Evolutionary conservation across 1,284 basidiomycete species (phyloP).

Genomic region (Microbotryum silenes-acaulis): DNA sequence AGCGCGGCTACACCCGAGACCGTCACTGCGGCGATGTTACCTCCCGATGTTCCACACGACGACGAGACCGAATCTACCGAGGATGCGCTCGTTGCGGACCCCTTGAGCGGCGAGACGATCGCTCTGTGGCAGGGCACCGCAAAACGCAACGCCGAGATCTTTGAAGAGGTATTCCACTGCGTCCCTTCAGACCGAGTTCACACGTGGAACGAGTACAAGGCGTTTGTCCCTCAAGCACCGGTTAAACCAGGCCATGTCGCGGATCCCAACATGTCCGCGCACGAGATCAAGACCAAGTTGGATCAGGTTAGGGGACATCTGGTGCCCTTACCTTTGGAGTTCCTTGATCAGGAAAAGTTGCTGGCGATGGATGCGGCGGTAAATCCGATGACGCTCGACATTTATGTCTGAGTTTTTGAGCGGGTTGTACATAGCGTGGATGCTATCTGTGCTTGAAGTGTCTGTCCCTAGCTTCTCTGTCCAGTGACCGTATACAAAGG

Average conservation of each 20-base stretch:
- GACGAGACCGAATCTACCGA: conserved; percentile 42
- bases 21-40: conserved; percentile 62
- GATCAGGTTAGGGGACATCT: conserved; percentile 52
- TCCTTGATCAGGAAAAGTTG: conserved; percentile 14
- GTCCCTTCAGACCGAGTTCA: conserved; percentile 73
- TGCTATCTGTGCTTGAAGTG: no score
- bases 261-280: conserved; percentile 18
- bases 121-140: conserved; percentile 59
- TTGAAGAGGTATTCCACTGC: conserved; percentile 70
- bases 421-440: no score
- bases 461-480: no score
- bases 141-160: conserved; percentile 52
- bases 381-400: conserved; percentile 18
- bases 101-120: conserved; percentile 56
- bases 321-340: conserved; percentile 44
- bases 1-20: conserved; percentile 36
- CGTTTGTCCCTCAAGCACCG: conserved; percentile 16
- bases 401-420: no score
- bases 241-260: conserved; percentile 74
- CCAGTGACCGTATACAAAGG: no score
- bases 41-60: conserved; percentile 60
- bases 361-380: conserved; percentile 18
- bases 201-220: conserved; percentile 52
- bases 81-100: conserved; percentile 64
- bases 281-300: conserved; percentile 41